A percentile compares a stretch with the other conserved stretches of the same genome.
Conservation (phyloP, 2,329 filamentous ascomycete species). For the Thermomyces lanuginosus region DNA sequence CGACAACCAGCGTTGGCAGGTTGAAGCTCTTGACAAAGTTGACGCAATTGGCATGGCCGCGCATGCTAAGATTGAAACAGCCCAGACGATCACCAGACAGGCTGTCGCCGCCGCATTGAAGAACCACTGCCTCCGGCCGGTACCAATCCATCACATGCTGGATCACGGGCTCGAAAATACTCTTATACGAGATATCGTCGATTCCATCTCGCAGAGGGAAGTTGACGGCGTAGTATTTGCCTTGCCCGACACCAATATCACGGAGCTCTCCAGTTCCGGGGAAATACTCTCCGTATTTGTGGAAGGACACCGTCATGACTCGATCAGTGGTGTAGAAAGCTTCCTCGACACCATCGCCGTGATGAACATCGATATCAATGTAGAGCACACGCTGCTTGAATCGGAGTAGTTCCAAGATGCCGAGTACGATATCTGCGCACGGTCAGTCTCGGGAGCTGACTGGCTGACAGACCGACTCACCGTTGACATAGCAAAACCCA, state of each 20-base stretch:
- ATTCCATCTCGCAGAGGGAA: conserved; percentile 55
- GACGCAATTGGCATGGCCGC: conserved; percentile 53
- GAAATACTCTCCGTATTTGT: conserved; percentile 60
- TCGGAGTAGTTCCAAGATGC: conserved; percentile 47
- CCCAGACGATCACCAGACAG: conserved; percentile 50
- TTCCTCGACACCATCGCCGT: conserved; percentile 54
- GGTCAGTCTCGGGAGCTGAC: conserved; percentile 7
- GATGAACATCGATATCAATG: conserved; percentile 52
- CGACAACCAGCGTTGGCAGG: conserved; percentile 48
- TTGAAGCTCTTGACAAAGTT: conserved; percentile 53
- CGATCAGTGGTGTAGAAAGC: conserved; percentile 56
- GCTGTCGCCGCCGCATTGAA: conserved; percentile 54
- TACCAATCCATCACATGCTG: conserved; percentile 54
- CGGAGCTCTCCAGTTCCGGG: conserved; percentile 52
- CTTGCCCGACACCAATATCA: conserved; percentile 50
- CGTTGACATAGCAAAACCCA: conserved; percentile 97
- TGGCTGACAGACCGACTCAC: conserved; percentile 11
- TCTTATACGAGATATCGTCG: conserved; percentile 50
- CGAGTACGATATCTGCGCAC: conserved; percentile 44
- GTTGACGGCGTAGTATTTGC: conserved; percentile 54
- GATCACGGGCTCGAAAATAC: conserved; percentile 52
- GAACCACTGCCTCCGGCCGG: conserved; percentile 48
- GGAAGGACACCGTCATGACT: conserved; percentile 56
- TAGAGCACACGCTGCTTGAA: conserved; percentile 50
- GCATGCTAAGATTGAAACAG: conserved; percentile 56